Percentiles rank a stretch among this genome's conserved stretches.
phyloP scores from a whole-genome alignment of 179 eudicot species.

The Silene vulgaris region DNA sequence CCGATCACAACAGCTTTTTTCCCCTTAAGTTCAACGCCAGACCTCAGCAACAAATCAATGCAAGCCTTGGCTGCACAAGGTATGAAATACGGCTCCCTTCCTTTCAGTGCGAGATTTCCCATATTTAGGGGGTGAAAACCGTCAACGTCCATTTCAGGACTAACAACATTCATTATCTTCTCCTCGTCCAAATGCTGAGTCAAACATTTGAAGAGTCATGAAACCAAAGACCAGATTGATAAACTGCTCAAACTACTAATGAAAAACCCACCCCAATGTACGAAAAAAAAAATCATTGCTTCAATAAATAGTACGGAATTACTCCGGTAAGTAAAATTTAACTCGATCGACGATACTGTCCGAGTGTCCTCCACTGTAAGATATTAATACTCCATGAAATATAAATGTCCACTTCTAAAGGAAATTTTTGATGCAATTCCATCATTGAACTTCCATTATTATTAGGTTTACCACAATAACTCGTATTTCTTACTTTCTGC shows the following conservation, averaged over 20 bases:
- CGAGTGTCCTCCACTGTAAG: neutral
- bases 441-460: neutral
- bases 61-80: constrained; percentile 56
- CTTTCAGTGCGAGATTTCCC: constrained; percentile 51
- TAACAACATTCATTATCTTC: constrained; percentile 40
- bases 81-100: constrained; percentile 46
- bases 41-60: constrained; percentile 41
- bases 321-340: neutral
- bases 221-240: neutral
- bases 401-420: neutral
- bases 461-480: neutral
- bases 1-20: constrained; percentile 52
- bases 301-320: no score
- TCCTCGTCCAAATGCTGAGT: constrained; percentile 46
- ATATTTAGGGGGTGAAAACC: constrained; percentile 54
- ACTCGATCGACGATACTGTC: neutral
- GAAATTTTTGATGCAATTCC: neutral
- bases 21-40: constrained; percentile 38
- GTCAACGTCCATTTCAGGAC: constrained; percentile 55
- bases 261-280: neutral
- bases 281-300: no score
- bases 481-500: neutral
- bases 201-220: constrained; percentile 19
- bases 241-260: neutral
- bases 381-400: neutral